phyloP scores from a whole-genome alignment of 495 filamentous ascomycete genomes.

The Penicillium riverlandense region DNA sequence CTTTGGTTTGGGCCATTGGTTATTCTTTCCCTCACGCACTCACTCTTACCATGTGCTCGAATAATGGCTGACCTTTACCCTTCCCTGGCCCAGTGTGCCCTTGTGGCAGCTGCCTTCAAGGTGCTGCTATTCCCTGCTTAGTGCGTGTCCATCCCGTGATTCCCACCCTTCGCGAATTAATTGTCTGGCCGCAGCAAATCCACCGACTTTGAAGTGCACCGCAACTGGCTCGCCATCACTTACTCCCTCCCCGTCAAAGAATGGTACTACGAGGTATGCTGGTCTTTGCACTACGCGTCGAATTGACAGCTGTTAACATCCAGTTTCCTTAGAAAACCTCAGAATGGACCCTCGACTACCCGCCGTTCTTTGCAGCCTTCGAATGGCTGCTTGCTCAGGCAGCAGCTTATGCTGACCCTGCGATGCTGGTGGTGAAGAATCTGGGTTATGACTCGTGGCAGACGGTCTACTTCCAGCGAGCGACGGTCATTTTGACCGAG shows the following conservation, averaged over 20 bases:
- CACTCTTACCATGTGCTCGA: constrained; percentile 24
- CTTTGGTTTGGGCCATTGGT: not conserved
- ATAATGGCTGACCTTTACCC: constrained; percentile 76
- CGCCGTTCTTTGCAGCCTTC: constrained; percentile 94
- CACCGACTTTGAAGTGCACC: constrained; percentile 98
- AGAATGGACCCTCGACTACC: constrained; percentile 98
- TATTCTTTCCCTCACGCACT: not conserved
- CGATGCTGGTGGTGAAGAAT: constrained; percentile 75
- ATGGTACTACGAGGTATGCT: constrained; percentile 83
- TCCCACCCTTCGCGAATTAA: not conserved
- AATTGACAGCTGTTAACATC: not conserved
- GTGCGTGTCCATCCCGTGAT: constrained; percentile 46
- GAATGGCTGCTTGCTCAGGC: constrained; percentile 87
- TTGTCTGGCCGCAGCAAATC: constrained; percentile 62
- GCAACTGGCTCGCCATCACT: constrained; percentile 95
- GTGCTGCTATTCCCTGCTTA: constrained; percentile 92
- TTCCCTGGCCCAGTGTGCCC: constrained; percentile 76
- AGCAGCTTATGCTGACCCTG: constrained; percentile 68
- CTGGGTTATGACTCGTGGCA: constrained; percentile 82
- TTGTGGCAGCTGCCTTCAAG: constrained; percentile 86
- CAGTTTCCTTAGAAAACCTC: constrained; percentile 62
- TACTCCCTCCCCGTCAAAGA: constrained; percentile 78
- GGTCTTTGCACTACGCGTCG: not conserved
- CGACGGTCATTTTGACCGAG: constrained; percentile 83
- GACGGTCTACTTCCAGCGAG: constrained; percentile 87